Percentiles rank a stretch among this genome's conserved stretches.
Conservation (phyloP, 805 yeast species). For the Lipomyces sp. region DNA sequence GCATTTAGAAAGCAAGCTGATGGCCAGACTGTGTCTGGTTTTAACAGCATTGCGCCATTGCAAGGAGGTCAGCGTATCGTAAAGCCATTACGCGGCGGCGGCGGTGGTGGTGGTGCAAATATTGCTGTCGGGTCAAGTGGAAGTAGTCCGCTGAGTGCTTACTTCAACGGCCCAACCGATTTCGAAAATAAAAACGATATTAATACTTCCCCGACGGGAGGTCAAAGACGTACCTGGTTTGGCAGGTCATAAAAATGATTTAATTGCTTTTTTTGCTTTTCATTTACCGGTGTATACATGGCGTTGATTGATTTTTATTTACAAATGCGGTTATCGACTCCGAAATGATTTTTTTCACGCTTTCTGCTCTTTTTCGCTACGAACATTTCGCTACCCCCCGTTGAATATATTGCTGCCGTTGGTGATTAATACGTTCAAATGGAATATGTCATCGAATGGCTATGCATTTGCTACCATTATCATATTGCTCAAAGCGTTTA, state of each 20-base stretch:
- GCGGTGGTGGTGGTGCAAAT: slow-evolving; percentile 24
- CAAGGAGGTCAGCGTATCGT: slow-evolving; percentile 54
- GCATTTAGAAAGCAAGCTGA: slow-evolving; percentile 29
- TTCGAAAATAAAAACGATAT: not conserved
- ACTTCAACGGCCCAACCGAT: slow-evolving; percentile 1
- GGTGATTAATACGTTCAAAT: no score
- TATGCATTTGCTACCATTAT: no score
- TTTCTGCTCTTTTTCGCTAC: no score
- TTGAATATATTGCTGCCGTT: no score
- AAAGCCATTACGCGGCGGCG: slow-evolving; percentile 65
- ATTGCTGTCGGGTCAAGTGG: not conserved
- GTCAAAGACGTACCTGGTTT: not conserved
- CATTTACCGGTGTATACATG: slow-evolving; percentile 2
- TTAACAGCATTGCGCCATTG: slow-evolving; percentile 4
- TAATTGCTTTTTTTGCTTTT: not conserved
- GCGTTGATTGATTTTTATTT: not conserved
- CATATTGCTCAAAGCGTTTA: no score
- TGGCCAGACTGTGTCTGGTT: not conserved
- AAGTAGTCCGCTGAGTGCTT: slow-evolving; percentile 4
- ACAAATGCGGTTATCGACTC: not conserved
- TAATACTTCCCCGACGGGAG: not conserved
- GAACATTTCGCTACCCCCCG: no score
- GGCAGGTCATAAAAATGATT: not conserved
- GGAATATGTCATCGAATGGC: no score
- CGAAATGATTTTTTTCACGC: no score